A percentile compares a stretch with the other conserved stretches of the same genome.
Evolutionary conservation across 2,329 filamentous ascomycete species (phyloP).

Genomic region (Fusarium sp.): DNA sequence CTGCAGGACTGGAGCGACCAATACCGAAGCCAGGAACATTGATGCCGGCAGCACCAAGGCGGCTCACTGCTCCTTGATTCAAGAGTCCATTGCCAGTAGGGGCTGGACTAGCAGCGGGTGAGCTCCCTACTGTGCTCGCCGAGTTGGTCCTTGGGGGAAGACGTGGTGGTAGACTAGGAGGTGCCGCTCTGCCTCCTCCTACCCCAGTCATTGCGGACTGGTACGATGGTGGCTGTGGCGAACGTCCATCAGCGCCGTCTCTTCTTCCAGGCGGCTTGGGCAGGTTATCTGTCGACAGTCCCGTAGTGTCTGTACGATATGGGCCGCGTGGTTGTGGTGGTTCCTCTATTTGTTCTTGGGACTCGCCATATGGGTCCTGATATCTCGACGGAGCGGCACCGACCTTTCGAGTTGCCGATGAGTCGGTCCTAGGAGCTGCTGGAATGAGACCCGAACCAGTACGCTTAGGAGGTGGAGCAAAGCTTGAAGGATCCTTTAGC

Average conservation of each 20-base stretch:
- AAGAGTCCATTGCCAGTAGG: conserved; percentile 48
- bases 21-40: conserved; percentile 84
- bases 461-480: conserved; percentile 82
- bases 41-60: conserved; percentile 79
- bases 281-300: conserved; percentile 73
- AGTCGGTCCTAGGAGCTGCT: conserved; percentile 41
- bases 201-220: conserved; percentile 43
- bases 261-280: conserved; percentile 75
- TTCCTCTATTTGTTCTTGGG: conserved; percentile 36
- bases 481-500: conserved; percentile 80
- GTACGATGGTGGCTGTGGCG: conserved; percentile 48
- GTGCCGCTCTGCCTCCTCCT: conserved; percentile 43
- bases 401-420: conserved; percentile 44
- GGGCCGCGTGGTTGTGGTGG: conserved; percentile 67
- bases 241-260: conserved; percentile 53
- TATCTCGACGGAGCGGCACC: conserved; percentile 50
- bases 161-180: conserved; percentile 77
- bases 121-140: conserved; percentile 46
- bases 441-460: conserved; percentile 51
- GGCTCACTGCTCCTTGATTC: conserved; percentile 69
- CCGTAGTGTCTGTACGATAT: conserved; percentile 77
- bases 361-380: conserved; percentile 43
- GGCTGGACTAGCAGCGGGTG: conserved; percentile 38
- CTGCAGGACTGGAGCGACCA: conserved; percentile 54
- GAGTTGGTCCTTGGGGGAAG: conserved; percentile 63